Base-by-base conservation (phyloP, 192 early-diverging fungal species). In the Coemansia sp. region DNA sequence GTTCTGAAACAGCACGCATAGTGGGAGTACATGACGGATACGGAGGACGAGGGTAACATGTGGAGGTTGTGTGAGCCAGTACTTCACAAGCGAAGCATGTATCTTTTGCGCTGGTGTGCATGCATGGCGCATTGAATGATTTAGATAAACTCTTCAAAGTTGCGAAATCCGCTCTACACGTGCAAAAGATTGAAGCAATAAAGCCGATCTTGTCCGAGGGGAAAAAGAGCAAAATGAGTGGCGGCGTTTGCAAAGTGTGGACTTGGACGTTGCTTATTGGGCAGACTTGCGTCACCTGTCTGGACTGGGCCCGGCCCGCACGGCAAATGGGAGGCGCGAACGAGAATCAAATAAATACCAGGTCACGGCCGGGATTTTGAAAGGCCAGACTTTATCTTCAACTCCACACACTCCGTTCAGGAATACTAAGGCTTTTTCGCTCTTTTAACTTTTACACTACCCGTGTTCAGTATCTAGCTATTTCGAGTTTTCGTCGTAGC, bases 211-310 rank as follows among this genome's bases (percentile, higher is more conserved):
- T n/a, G 40, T 14, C 11, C 40, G 40, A 44, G 40, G 40, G 40
- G 14, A n/a, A 44, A 44, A 15, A 9, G 15, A 44, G 40, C 40
- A n/a, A 44, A 12, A 44, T 1, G 40, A 44, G 40, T 44, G 19
- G 55, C 40, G 40, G 40, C 2, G 15, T n/a, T 1, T 38, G 19
- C 22, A 60, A 60, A 52, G 59, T 19, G 54, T 4, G 40, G 42
- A 64, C 66, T 59, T 78, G 76, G 71, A 73, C 57, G 65, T 73
- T 79, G 64, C 44, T 66, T 57, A 79, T 79, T 79, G 76, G 76
- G 21, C 50, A 28, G 31, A 55, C 11, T 23, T 10, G 23, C 51
- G 9, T 10, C 49, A 17, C 12, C 5, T 9, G 51, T 26, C 53
- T 55, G 15, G 53, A 37, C 25, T 15, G 19, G 49, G 1, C 59